Evolutionary conservation across 1,139 yeast species (phyloP).

Genomic region (Insectozyma bohioensis): DNA sequence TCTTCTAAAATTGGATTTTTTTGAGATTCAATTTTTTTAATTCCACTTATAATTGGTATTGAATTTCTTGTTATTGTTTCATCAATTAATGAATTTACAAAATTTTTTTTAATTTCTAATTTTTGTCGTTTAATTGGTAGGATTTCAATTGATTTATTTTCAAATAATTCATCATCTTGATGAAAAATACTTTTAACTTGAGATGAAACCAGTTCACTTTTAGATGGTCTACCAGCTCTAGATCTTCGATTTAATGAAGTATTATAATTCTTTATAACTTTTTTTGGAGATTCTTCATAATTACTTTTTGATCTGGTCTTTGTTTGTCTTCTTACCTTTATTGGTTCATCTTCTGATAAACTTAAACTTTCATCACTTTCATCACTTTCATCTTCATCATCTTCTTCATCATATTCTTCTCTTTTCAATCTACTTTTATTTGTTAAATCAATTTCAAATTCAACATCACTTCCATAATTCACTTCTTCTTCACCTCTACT

Average conservation of each 20-base stretch:
- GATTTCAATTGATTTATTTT: not conserved
- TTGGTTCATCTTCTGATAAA: slow-evolving; percentile 12
- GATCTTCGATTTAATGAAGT: slow-evolving; percentile 7
- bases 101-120: slow-evolving; percentile 4
- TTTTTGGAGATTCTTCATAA: not conserved
- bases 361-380: no score
- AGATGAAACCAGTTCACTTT: slow-evolving; percentile 31
- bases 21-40: slow-evolving; percentile 13
- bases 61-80: slow-evolving; percentile 11
- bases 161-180: slow-evolving; percentile 24
- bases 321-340: slow-evolving; percentile 3
- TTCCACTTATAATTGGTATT: slow-evolving; percentile 34
- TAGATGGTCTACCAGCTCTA: slow-evolving; percentile 36
- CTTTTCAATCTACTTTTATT: slow-evolving; percentile 17
- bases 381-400: slow-evolving; percentile 24
- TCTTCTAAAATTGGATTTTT: slow-evolving; percentile 5
- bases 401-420: slow-evolving; percentile 19
- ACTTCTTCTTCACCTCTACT: slow-evolving; percentile 19
- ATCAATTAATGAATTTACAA: slow-evolving; percentile 12
- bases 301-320: no score
- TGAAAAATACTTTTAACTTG: slow-evolving; percentile 38
- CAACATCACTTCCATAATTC: slow-evolving; percentile 31
- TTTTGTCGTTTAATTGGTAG: no score
- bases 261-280: not conserved
- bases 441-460: slow-evolving; percentile 29